Percentiles rank a stretch among this genome's conserved stretches.
phyloP scores from a whole-genome alignment of 2,329 filamentous ascomycete species.

The Aspergillus sp. region DNA sequence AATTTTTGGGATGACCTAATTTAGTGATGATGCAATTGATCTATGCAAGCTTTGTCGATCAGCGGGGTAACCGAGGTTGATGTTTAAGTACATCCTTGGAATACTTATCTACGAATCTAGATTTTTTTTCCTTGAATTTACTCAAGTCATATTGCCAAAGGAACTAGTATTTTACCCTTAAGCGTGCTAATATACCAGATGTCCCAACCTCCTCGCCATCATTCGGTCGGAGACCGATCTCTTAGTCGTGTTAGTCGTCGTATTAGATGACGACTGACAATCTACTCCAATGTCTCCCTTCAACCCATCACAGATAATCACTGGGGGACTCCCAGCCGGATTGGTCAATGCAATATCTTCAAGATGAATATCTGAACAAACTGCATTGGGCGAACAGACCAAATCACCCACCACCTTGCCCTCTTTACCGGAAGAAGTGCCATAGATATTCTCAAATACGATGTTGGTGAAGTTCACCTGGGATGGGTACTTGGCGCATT shows the following conservation, averaged over 20 bases:
- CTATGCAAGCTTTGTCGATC: too few species aligned
- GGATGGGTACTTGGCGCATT: conserved; percentile 52
- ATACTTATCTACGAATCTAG: too few species aligned
- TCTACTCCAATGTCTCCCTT: conserved; percentile 36
- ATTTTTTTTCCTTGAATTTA: too few species aligned
- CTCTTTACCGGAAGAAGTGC: conserved; percentile 53
- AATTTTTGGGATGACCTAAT: neutral
- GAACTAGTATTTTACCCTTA: too few species aligned
- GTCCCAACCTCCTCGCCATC: too few species aligned
- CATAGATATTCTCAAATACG: conserved; percentile 55
- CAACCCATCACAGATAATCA: conserved; percentile 50
- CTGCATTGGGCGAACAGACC: conserved; percentile 53
- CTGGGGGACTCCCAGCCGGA: conserved; percentile 40
- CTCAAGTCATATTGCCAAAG: too few species aligned
- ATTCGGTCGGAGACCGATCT: too few species aligned
- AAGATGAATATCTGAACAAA: conserved; percentile 54
- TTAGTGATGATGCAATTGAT: neutral
- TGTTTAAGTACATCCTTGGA: too few species aligned
- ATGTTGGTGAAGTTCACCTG: conserved; percentile 57
- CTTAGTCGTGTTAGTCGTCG: too few species aligned
- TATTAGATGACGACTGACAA: conserved; percentile 19
- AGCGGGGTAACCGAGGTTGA: too few species aligned
- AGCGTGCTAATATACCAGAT: too few species aligned
- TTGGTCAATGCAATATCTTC: conserved; percentile 52
- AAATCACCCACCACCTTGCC: conserved; percentile 52